Evolutionary conservation across 106 monocot genomes (phyloP).

Genomic region (Amphibolis antarctica): DNA sequence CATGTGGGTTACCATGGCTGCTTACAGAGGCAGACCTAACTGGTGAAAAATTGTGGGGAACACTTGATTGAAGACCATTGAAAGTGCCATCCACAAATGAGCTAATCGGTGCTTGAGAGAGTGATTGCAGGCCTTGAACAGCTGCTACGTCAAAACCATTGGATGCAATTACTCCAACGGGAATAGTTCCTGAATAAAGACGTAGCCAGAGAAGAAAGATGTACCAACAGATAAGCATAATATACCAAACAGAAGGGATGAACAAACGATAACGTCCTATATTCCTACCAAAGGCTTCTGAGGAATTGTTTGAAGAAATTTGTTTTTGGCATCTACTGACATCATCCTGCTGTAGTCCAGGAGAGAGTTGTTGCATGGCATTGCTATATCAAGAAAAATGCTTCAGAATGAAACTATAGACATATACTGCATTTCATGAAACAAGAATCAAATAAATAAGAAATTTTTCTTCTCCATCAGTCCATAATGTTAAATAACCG

Average conservation of each 20-base stretch:
- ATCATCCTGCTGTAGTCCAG: slow-evolving; percentile 39
- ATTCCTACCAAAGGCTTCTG: slow-evolving; percentile 15
- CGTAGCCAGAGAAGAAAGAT: slow-evolving; percentile 4
- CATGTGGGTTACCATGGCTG: slow-evolving; percentile 25
- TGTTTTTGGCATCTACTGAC: slow-evolving; percentile 5
- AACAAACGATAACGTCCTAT: neutral
- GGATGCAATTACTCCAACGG: slow-evolving; percentile 22
- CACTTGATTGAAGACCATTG: slow-evolving; percentile 10
- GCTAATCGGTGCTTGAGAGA: slow-evolving; percentile 26
- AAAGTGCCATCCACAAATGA: slow-evolving; percentile 25
- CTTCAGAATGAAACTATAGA: neutral
- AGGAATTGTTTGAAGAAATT: slow-evolving; percentile 22
- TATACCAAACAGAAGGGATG: neutral
- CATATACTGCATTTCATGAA: neutral
- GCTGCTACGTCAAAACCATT: slow-evolving; percentile 33
- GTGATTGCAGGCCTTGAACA: slow-evolving; percentile 27
- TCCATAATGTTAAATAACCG: no score
- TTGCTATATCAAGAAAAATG: slow-evolving; percentile 17
- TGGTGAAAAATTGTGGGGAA: slow-evolving; percentile 10
- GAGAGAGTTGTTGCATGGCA: slow-evolving; percentile 28
- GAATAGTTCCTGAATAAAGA: slow-evolving; percentile 23
- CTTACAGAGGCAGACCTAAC: slow-evolving; percentile 12
- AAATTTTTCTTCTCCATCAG: neutral
- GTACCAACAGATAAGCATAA: neutral
- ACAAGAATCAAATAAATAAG: neutral